Evolutionary conservation across 306 rosid genomes (phyloP), one percentile per base, ranked within the genome.

Genomic region (Nissolia schottii): DNA sequence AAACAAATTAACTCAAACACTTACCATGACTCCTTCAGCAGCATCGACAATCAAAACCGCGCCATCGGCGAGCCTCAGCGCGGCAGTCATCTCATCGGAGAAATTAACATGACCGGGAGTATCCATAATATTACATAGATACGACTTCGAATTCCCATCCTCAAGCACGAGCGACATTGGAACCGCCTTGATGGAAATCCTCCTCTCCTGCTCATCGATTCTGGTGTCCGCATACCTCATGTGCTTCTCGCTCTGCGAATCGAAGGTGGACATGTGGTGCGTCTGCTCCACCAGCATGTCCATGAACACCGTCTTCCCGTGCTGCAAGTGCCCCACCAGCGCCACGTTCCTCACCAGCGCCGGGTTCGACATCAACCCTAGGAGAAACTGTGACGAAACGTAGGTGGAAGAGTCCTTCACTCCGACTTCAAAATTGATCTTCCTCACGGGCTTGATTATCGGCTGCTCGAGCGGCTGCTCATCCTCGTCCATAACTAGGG

Each of bases 21-120:
- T 75, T 40, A 91, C 99, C 99, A 94, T 91, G 34, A 94, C 96
- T 64, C 99, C 99, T 82, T 94, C 99, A 6, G 91, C 99, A 24
- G 99, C 99, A 78, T 94, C 99, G 18, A 94, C 99, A 31, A 94
- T 79, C 84, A 94, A 78, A 14, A 94, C 97, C 1, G 91, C 97
- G 11, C 99, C 97, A 35, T 94, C 99, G 0, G 97, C 95, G 28
- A 94, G 99, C 76, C 99, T 86, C 55, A 94, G 84, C 3, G 99
- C 94, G 0, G 97, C 99, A 43, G 99, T 91, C 97, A 94, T 91
- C 77, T 94, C 99, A 66, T 91, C 99, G 15, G 99, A 94, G 81
- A 94, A 94, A 49, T 94, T 94, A 48, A 90, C 94, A 85, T 94
- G 99, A 19, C 99, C 99, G 43, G 99, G 99, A 0, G 96, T 84